Base-by-base conservation (phyloP, 2,329 filamentous ascomycete genomes). In the Talaromyces sp. region DNA sequence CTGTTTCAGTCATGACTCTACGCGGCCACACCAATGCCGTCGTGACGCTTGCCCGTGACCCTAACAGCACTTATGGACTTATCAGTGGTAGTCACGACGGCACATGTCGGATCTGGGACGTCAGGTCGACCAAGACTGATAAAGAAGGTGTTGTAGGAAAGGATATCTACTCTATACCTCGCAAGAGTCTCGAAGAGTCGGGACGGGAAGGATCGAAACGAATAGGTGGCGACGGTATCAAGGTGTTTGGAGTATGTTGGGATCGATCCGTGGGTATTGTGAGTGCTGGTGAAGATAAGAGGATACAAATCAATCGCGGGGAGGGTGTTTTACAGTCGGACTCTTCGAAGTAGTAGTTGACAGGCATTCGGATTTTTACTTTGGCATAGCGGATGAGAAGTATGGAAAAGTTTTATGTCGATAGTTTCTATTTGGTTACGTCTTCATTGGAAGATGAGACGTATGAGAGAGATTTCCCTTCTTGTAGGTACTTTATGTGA, bases 71-170 rank as follows among this genome's bases (percentile, higher is more conserved):
- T 68, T 92, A 93, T 79, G 88, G 90, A n/a, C 84, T 99, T 9
- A 91, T 94, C 0, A 95, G 90, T 37, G 94, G 87, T n/a, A 91
- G 90, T 54, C 91, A 96, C 77, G 95, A 99, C 77, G 93, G 94
- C 39, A 97, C 92, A 1, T 95, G 92, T 73, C 87, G 93, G 61
- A 88, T 99, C 58, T 99, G 95, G 95, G 95, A 99, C 82, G 84
- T 98, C 69, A 85, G 95, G 63, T 75, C 84, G 81, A 86, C 71
- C 80, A 88, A 74, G 85, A 89, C 75, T 82, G 88, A 72, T 81
- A 83, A 76, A 78, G 83, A 73, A 65, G 87, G 73, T 80, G 86
- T 75, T 80, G 85, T 84, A 74, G 93, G 79, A 77, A 91, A 86
- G 83, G 94, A 85, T 77, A 89, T 82, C 80, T 96, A 81, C 87